phyloP scores from a whole-genome alignment of 1,284 basidiomycete species.

The Ustilago cynodontis region DNA sequence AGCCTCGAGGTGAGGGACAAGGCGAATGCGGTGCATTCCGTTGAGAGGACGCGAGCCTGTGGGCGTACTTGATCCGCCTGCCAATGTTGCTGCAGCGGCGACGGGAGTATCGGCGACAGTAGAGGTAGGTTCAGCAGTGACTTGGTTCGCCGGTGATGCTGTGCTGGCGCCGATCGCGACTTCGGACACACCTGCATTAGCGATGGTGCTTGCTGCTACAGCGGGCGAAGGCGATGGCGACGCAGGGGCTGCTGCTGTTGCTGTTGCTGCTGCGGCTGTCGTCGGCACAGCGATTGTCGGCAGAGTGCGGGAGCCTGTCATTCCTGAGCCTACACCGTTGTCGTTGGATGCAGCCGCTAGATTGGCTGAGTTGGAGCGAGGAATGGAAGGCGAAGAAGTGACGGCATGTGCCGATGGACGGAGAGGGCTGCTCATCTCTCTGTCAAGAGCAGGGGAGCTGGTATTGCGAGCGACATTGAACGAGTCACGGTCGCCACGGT shows the following conservation, averaged over 20 bases:
- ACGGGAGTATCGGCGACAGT: slow-evolving; percentile 14
- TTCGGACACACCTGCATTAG: neutral
- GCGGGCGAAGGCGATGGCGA: slow-evolving; percentile 5
- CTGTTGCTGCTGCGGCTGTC: neutral
- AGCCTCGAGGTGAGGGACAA: slow-evolving; percentile 93
- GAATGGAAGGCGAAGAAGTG: slow-evolving; percentile 13
- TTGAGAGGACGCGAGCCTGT: slow-evolving; percentile 46
- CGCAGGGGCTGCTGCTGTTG: slow-evolving; percentile 7
- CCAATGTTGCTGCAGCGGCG: slow-evolving; percentile 9
- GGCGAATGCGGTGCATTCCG: slow-evolving; percentile 75
- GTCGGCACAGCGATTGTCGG: slow-evolving; percentile 9
- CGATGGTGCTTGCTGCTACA: neutral
- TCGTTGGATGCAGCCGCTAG: slow-evolving; percentile 13
- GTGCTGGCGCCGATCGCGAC: slow-evolving; percentile 8
- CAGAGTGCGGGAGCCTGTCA: slow-evolving; percentile 25
- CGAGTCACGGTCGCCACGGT: slow-evolving; percentile 17
- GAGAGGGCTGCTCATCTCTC: slow-evolving; percentile 21
- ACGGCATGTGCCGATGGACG: slow-evolving; percentile 14
- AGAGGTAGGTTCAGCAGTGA: slow-evolving; percentile 5
- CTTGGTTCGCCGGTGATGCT: neutral
- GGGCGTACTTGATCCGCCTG: slow-evolving; percentile 6
- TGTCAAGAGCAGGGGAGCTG: slow-evolving; percentile 31
- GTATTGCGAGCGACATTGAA: slow-evolving; percentile 35
- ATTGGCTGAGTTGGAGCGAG: slow-evolving; percentile 30
- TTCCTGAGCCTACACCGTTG: neutral